Conservation (phyloP, 2,329 filamentous ascomycete species). For the Dactylellina drechsleri region DNA sequence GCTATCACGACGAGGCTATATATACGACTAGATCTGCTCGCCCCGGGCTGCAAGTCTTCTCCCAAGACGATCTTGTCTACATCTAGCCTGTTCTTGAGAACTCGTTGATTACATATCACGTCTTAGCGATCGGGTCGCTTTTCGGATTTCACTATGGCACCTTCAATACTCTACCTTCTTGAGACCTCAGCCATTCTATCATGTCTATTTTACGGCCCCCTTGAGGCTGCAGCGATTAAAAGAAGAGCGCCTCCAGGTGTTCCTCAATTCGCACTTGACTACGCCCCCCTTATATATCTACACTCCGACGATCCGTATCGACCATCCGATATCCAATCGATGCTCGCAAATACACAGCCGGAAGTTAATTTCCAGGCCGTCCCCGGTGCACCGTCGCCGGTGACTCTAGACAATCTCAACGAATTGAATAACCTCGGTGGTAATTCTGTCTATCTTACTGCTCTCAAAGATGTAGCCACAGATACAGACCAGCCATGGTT, state of each 20-base stretch:
- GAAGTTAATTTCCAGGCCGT: slow-evolving; percentile 63
- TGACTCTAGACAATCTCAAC: slow-evolving; percentile 66
- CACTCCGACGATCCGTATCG: slow-evolving; percentile 65
- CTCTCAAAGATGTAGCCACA: slow-evolving; percentile 64
- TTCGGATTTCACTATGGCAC: background rate
- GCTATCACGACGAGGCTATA: background rate
- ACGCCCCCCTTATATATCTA: slow-evolving; percentile 66
- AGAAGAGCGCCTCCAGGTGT: slow-evolving; percentile 27
- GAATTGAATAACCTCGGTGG: slow-evolving; percentile 64
- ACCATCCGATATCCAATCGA: slow-evolving; percentile 65
- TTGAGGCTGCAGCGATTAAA: slow-evolving; percentile 15
- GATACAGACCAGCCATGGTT: slow-evolving; percentile 64
- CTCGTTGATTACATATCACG: too few relatives aligned
- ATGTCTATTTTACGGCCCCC: background rate
- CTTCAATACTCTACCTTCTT: background rate
- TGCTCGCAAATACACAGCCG: slow-evolving; percentile 65
- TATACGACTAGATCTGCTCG: background rate
- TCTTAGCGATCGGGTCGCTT: background rate
- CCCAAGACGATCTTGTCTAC: background rate
- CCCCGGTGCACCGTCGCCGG: slow-evolving; percentile 60
- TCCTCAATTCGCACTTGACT: slow-evolving; percentile 48
- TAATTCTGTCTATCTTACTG: slow-evolving; percentile 65
- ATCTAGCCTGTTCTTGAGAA: too few relatives aligned
- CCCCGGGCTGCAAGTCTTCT: background rate
- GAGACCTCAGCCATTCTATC: background rate